phyloP scores from a whole-genome alignment of 139 green algal genomes.

The Micromonas commoda region DNA sequence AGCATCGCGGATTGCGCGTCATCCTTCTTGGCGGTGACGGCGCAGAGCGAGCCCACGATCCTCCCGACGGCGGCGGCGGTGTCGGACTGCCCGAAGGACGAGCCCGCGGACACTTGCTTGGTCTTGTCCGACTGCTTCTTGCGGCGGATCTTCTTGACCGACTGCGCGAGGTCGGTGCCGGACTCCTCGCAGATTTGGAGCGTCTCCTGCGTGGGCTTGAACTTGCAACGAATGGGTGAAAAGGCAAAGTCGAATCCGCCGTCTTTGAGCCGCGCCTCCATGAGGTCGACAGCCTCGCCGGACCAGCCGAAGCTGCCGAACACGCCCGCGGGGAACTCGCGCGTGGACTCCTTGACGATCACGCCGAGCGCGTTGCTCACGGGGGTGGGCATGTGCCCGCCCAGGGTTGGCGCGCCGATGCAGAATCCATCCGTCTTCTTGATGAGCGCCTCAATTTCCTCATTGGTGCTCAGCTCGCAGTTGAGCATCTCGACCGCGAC shows the following conservation, averaged over 20 bases:
- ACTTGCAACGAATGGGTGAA: conserved; percentile 59
- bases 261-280: conserved; percentile 58
- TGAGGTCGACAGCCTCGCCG: conserved; percentile 72
- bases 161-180: conserved; percentile 73
- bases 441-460: conserved; percentile 62
- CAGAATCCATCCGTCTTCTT: conserved; percentile 65
- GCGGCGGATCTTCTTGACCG: conserved; percentile 46
- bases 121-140: conserved; percentile 39
- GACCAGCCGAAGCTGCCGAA: conserved; percentile 96
- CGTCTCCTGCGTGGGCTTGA: conserved; percentile 74
- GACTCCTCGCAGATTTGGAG: conserved; percentile 78
- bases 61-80: conserved; percentile 72
- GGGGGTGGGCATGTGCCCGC: conserved; percentile 92
- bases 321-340: conserved; percentile 74
- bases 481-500: conserved; percentile 87
- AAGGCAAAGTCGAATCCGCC: conserved; percentile 85
- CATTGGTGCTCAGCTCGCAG: conserved; percentile 57
- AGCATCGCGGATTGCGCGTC: conserved; percentile 82
- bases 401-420: conserved; percentile 87
- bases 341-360: conserved; percentile 63
- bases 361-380: conserved; percentile 69
- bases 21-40: conserved; percentile 70
- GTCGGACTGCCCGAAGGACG: neutral
- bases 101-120: neutral
- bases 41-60: conserved; percentile 82